phyloP scores from a whole-genome alignment of 2,329 filamentous ascomycete species.

The Zymoseptoria pseudotritici region DNA sequence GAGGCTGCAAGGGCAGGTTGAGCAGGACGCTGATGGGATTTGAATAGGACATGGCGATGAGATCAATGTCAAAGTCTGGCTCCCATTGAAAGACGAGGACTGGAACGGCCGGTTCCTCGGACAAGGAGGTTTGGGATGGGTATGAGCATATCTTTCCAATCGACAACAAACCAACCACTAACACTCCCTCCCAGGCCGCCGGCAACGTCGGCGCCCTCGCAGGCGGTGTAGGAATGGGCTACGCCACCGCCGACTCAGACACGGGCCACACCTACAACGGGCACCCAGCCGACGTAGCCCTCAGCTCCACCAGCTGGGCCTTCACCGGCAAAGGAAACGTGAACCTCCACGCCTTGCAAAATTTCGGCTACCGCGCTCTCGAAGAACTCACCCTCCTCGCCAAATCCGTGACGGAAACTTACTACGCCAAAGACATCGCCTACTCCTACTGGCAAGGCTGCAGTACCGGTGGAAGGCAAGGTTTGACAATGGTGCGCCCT shows the following conservation, averaged over 20 bases:
- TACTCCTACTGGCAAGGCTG: constrained; percentile 36
- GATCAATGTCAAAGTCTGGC: constrained; percentile 26
- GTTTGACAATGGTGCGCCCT: constrained; percentile 21
- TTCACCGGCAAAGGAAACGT: constrained; percentile 27
- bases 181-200: constrained; percentile 14
- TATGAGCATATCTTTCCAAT: background rate
- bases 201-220: constrained; percentile 12
- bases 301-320: constrained; percentile 20
- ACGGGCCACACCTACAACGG: constrained; percentile 15
- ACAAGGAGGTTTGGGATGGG: constrained; percentile 35
- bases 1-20: background rate
- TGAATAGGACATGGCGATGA: constrained; percentile 23
- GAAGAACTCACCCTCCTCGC: constrained; percentile 32
- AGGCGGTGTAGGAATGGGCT: constrained; percentile 18
- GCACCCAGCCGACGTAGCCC: constrained; percentile 7
- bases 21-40: constrained; percentile 19
- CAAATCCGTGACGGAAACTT: constrained; percentile 23
- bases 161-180: background rate
- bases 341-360: constrained; percentile 27
- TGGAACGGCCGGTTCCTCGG: constrained; percentile 33
- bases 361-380: constrained; percentile 29
- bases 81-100: constrained; percentile 21
- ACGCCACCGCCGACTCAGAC: constrained; percentile 23
- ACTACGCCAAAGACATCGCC: constrained; percentile 27
- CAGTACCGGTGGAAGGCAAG: constrained; percentile 34